phyloP scores from a whole-genome alignment of 345 rosid species.

The Brassica carinata region DNA sequence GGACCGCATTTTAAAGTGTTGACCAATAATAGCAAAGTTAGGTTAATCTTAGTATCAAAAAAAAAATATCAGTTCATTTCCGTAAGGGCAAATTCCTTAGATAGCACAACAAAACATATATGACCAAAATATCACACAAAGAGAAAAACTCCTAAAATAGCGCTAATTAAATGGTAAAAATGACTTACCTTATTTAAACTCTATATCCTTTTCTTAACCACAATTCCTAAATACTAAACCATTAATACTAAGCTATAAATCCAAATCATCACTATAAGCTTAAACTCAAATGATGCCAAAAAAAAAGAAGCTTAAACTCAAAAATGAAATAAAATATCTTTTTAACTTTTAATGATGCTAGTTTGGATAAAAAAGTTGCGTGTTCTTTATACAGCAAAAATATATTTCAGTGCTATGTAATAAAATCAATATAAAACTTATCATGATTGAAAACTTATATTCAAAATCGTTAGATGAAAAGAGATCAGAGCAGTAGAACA shows the following conservation, averaged over 20 bases:
- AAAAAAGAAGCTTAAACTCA: too few relatives aligned
- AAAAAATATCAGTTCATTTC: not conserved
- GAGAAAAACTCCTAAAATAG: not conserved
- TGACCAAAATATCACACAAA: not conserved
- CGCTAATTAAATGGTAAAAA: not conserved
- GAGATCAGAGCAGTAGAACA: slow-evolving; percentile 5
- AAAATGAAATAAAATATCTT: not conserved
- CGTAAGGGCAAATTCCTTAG: not conserved
- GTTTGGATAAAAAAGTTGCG: not conserved
- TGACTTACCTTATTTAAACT: too few relatives aligned
- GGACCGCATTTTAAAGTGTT: not conserved
- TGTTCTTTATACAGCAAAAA: not conserved
- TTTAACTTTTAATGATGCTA: not conserved
- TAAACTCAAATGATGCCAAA: too few relatives aligned
- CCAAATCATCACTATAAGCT: too few relatives aligned
- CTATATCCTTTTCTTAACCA: not conserved
- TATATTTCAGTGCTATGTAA: not conserved
- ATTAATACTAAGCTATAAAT: not conserved
- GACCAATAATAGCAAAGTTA: not conserved
- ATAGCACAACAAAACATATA: too few relatives aligned
- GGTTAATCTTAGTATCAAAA: not conserved
- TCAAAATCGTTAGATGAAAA: not conserved
- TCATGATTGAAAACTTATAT: not conserved
- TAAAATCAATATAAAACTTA: not conserved
- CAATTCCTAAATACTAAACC: not conserved